These are phyloP conservation scores for Stromatinia cepivora DNA, from an alignment of 2,329 filamentous ascomycete genomes.

Conservation along the genomic window DNA sequence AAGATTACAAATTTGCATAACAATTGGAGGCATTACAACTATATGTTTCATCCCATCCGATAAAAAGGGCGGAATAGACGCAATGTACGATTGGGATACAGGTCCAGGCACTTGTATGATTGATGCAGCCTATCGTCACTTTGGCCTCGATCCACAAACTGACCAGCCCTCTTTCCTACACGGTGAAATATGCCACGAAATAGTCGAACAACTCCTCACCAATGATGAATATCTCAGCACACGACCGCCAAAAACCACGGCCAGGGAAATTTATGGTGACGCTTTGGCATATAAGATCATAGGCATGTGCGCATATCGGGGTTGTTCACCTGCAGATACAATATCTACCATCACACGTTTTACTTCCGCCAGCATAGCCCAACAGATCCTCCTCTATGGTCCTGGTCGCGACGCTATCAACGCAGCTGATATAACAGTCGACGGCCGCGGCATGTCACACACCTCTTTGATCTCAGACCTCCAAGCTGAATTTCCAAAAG, in stretches of 20 bases:
- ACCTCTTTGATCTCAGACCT: conserved; percentile 38
- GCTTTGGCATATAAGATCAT: conserved; percentile 38
- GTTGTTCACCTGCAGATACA: conserved; percentile 37
- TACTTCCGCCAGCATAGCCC: conserved; percentile 40
- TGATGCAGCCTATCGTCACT: conserved; percentile 38
- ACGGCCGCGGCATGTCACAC: conserved; percentile 39
- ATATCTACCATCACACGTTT: conserved; percentile 40
- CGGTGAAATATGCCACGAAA: conserved; percentile 39
- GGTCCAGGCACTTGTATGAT: conserved; percentile 40
- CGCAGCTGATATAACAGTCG: conserved; percentile 38
- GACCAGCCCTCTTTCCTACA: conserved; percentile 33
- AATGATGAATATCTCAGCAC: conserved; percentile 36
- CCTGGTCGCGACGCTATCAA: conserved; percentile 38
- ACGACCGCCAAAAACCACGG: conserved; percentile 40
- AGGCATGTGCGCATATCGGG: conserved; percentile 34
- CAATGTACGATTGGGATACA: conserved; percentile 42
- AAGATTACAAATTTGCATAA: conserved; percentile 39
- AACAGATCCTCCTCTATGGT: conserved; percentile 39
- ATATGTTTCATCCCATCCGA: conserved; percentile 40
- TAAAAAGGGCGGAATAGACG: conserved; percentile 39
- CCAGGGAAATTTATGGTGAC: conserved; percentile 40
- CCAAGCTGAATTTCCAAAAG: conserved; percentile 38
- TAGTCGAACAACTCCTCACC: conserved; percentile 38
- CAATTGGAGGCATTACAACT: conserved; percentile 39
- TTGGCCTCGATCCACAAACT: conserved; percentile 37